Conservation (phyloP, 1,284 basidiomycete species). For the Prillingera fragicola region DNA sequence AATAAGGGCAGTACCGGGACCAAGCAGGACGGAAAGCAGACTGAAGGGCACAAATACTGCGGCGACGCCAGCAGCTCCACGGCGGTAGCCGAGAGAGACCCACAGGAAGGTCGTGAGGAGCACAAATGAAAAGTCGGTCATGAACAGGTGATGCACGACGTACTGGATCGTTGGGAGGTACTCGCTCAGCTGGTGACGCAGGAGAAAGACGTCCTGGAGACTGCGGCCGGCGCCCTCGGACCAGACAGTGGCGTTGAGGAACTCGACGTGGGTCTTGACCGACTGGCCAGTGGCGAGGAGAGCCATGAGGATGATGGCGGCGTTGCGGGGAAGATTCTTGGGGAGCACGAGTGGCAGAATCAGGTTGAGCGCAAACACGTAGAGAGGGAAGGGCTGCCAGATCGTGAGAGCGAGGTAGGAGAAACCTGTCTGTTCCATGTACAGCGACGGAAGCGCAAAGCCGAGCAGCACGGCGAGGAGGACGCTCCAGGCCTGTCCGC, state of each 20-base stretch:
- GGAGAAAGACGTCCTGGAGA: constrained; percentile 2
- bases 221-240: not conserved
- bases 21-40: not conserved
- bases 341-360: constrained; percentile 9
- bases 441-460: constrained; percentile 2
- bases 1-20: constrained; percentile 12
- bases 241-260: not conserved
- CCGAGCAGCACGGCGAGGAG: constrained; percentile 10
- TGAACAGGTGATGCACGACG: constrained; percentile 3
- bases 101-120: not conserved
- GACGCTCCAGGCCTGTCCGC: not conserved
- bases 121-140: constrained; percentile 6
- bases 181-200: not conserved
- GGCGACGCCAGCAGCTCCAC: not conserved
- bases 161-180: not conserved
- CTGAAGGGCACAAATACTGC: not conserved
- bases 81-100: not conserved
- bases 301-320: constrained; percentile 12
- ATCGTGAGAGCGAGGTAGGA: constrained; percentile 5
- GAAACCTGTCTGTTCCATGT: not conserved
- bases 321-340: not conserved
- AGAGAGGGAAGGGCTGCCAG: constrained; percentile 13
- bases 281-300: constrained; percentile 8
- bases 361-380: constrained; percentile 14
- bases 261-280: no score